phyloP scores from a whole-genome alignment of 176 grass and related monocot genomes.

The Guadua angustifolia region DNA sequence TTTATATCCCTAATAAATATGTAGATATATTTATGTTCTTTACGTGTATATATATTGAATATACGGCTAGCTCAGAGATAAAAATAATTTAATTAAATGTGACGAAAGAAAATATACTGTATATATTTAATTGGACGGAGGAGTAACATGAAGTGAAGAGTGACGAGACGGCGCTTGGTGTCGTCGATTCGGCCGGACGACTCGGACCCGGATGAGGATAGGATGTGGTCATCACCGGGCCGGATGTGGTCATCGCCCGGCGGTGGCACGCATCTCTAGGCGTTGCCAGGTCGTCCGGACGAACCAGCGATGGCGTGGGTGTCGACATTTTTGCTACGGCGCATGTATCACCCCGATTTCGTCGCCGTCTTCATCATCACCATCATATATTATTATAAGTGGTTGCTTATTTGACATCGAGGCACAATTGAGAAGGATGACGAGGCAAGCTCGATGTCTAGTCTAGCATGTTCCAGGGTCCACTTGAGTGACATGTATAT shows the following conservation, averaged over 20 bases:
- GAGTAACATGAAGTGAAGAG: background rate
- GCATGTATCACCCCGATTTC: too few relatives aligned
- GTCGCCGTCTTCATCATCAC: too few relatives aligned
- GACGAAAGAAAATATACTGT: too few relatives aligned
- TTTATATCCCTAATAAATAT: too few relatives aligned
- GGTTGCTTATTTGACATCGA: background rate
- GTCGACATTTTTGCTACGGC: slow-evolving; percentile 25
- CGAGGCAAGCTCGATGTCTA: background rate
- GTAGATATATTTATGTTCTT: too few relatives aligned
- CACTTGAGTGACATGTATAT: too few relatives aligned
- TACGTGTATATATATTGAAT: too few relatives aligned
- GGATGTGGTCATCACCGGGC: slow-evolving; percentile 32
- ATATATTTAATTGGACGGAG: too few relatives aligned
- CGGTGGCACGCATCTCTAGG: background rate
- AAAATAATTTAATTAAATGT: too few relatives aligned
- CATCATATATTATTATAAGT: background rate
- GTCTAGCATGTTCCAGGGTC: background rate
- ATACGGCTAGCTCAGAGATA: too few relatives aligned
- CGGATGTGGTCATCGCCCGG: too few relatives aligned
- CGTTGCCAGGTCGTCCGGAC: background rate
- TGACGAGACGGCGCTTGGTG: background rate
- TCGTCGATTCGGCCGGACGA: background rate
- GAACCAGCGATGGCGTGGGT: background rate
- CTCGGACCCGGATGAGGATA: slow-evolving; percentile 40
- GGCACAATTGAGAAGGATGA: background rate